Percentiles rank a stretch among this genome's conserved stretches.
Conservation (phyloP, 148 eudicot species). For the Fagopyrum homotropicum region DNA sequence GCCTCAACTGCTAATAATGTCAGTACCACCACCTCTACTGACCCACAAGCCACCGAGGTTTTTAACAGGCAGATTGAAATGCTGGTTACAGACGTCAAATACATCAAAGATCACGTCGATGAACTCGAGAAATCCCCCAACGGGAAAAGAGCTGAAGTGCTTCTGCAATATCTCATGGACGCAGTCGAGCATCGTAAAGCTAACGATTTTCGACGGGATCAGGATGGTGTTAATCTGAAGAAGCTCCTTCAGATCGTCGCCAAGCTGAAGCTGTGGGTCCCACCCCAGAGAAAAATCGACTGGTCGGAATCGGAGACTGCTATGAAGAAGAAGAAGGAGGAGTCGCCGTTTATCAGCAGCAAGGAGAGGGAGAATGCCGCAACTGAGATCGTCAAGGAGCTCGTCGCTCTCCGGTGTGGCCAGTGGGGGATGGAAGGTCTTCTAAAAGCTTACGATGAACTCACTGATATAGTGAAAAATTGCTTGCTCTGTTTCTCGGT, state of each 20-base stretch:
- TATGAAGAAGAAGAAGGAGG: slow-evolving; percentile 1
- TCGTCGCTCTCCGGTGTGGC: slow-evolving; percentile 5
- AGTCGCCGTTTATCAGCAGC: slow-evolving; percentile 7
- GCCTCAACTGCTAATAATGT: too few relatives aligned
- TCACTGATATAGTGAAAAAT: background rate
- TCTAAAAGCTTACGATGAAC: background rate
- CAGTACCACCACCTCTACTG: background rate
- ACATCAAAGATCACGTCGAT: background rate
- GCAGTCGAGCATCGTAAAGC: background rate
- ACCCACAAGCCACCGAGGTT: background rate
- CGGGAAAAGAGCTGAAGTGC: background rate
- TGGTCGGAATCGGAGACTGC: background rate
- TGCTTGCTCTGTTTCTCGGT: slow-evolving; percentile 7
- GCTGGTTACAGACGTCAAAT: slow-evolving; percentile 5
- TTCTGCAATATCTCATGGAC: slow-evolving; percentile 4
- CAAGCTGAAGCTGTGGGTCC: slow-evolving; percentile 11
- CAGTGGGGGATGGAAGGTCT: slow-evolving; percentile 5
- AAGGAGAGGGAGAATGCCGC: slow-evolving; percentile 11
- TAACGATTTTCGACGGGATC: background rate
- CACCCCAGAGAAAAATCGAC: background rate
- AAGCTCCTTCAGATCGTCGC: slow-evolving; percentile 10
- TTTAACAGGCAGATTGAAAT: background rate
- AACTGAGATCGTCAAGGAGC: slow-evolving; percentile 1
- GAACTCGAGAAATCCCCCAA: background rate
- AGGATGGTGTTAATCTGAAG: background rate